Evolutionary conservation across 768 basidiomycete genomes (phyloP), one percentile per base, ranked within the genome.

Genomic region (Tylopilus vinaceipallidus): DNA sequence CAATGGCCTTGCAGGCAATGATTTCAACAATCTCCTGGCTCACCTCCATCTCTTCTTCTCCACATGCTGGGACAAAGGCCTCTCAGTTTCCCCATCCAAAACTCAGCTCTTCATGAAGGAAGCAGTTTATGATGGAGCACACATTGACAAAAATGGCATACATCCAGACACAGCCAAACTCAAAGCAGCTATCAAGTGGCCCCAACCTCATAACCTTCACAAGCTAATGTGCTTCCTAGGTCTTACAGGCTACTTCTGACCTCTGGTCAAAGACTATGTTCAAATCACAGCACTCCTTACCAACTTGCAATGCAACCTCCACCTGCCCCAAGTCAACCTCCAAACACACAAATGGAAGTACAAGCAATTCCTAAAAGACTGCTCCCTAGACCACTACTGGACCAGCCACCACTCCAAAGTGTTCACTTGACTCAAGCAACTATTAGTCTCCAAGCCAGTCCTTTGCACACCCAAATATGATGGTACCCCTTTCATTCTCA

Each of bases 401-500:
- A 54, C 40, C 1, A 2, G 12, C 0, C 16, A 52, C 33, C 68
- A 70, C 35, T 52, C 51, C 4, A 42, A 54, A 6, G 58, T 65
- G 1, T 69, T 71, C 39, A 13, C 69, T 0, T 17, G 24, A 1
- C 51, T 76, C 8, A 75, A 77, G 19, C 13, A 10, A 6, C 44
- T 75, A 0, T 61, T 65, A 34, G 49, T 20, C 53, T 32, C 30
- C 10, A 27, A 40, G 10, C 46, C 38, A 2, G 30, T 47, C 3
- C 38, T 47, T 1, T 2, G 17, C 1, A 23, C 56, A 0, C 70
- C 70, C 1, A 35, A 52, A 7, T 76, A 50, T 33, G 69, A 75
- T 40, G 67, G 68, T 1, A 60, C 58, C n/a, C 68, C 57, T 0
- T 76, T 76, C 50, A 62, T 72, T 3, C 49, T 74, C 8, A 70